Evolutionary conservation across 2,329 filamentous ascomycete species (phyloP).

Genomic region (Cladosporium sp.): DNA sequence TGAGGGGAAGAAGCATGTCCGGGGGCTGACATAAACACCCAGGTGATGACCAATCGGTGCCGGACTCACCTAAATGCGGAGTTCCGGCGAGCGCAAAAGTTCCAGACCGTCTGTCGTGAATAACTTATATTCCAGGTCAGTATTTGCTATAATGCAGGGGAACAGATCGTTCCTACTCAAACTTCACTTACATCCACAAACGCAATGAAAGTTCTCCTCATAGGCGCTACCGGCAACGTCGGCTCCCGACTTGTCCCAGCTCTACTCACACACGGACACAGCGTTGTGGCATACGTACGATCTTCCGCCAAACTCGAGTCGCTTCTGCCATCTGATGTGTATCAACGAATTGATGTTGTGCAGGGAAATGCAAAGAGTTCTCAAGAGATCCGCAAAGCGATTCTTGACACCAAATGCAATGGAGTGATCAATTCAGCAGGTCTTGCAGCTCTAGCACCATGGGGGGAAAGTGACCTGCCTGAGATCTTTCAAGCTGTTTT

Average conservation of each 20-base stretch:
- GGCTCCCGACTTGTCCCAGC: slow-evolving; percentile 18
- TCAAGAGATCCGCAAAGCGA: slow-evolving; percentile 31
- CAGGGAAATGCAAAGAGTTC: slow-evolving; percentile 38
- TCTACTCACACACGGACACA: slow-evolving; percentile 34
- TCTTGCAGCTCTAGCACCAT: slow-evolving; percentile 35
- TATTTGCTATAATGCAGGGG: too few species aligned
- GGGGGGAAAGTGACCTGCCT: slow-evolving; percentile 35
- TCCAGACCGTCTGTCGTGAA: too few species aligned
- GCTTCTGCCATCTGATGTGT: slow-evolving; percentile 32
- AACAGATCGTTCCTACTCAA: too few species aligned
- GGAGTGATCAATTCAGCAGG: slow-evolving; percentile 40
- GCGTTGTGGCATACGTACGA: slow-evolving; percentile 38
- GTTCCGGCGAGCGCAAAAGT: too few species aligned
- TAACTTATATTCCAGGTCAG: background rate
- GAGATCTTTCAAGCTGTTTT: slow-evolving; percentile 35
- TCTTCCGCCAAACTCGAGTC: slow-evolving; percentile 36
- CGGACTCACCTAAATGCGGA: too few species aligned
- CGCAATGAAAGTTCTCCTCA: slow-evolving; percentile 18
- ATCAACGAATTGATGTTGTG: slow-evolving; percentile 32
- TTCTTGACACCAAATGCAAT: slow-evolving; percentile 36
- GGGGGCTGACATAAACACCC: too few species aligned
- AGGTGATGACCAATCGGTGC: too few species aligned
- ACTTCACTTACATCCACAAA: background rate
- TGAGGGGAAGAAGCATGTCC: too few species aligned
- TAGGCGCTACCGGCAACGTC: slow-evolving; percentile 20